A percentile compares a stretch with the other conserved stretches of the same genome.
Evolutionary conservation across 2,329 filamentous ascomycete species (phyloP).

Genomic region (Arthrobotrys musiformis): DNA sequence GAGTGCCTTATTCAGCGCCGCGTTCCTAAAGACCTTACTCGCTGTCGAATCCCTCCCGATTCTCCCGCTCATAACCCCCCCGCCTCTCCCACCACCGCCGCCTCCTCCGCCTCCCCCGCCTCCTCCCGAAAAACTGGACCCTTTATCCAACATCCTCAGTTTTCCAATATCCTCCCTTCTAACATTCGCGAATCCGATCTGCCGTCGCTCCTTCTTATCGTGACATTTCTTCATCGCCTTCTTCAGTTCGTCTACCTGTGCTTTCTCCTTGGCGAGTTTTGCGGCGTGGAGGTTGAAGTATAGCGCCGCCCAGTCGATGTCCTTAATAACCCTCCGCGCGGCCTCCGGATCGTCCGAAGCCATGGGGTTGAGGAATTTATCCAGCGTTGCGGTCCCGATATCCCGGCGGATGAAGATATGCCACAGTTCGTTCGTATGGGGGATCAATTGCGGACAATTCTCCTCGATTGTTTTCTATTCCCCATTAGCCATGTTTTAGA

Average conservation of each 20-base stretch:
- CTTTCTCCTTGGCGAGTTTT: constrained; percentile 58
- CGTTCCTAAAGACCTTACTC: constrained; percentile 25
- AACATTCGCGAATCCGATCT: constrained; percentile 24
- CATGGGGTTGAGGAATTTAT: constrained; percentile 71
- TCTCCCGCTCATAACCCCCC: neutral
- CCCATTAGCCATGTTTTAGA: neutral
- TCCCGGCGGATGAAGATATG: constrained; percentile 79
- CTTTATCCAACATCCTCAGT: constrained; percentile 30
- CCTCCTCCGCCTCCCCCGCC: no score
- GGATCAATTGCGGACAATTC: constrained; percentile 79
- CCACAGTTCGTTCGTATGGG: constrained; percentile 79
- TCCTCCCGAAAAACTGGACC: neutral
- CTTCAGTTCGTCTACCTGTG: constrained; percentile 33
- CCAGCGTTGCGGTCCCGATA: constrained; percentile 73
- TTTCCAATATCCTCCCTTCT: constrained; percentile 8
- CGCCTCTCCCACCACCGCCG: no score
- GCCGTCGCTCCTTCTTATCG: constrained; percentile 32
- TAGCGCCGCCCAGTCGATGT: constrained; percentile 74
- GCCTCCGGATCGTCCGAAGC: constrained; percentile 64
- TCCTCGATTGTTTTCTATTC: constrained; percentile 71
- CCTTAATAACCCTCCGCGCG: constrained; percentile 62
- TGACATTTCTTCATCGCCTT: constrained; percentile 21
- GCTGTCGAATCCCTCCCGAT: constrained; percentile 1
- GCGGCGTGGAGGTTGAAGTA: constrained; percentile 68
- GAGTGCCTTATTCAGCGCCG: constrained; percentile 37